These are phyloP conservation scores for Thinopyrum elongatum DNA, from an alignment of 176 grass and related monocot genomes.

Conservation along the genomic window DNA sequence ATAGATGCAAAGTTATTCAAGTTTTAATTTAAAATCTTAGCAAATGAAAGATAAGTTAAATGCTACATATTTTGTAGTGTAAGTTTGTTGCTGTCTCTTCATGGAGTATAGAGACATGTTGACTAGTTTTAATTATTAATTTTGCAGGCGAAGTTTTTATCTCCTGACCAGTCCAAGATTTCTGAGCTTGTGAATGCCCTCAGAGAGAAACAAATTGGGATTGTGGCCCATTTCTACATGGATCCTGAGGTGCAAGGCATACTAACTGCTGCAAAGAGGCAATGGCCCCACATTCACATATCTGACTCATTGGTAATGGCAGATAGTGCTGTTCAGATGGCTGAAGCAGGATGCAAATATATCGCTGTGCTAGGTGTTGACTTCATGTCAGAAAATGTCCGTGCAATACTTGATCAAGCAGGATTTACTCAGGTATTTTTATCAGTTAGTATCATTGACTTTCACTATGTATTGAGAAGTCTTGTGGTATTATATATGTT, in stretches of 20 bases:
- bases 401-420: slow-evolving; percentile 97
- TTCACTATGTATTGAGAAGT: slow-evolving; percentile 2
- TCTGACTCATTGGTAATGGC: slow-evolving; percentile 97
- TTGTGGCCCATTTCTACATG: slow-evolving; percentile 99
- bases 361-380: slow-evolving; percentile 95
- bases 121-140: slow-evolving; percentile 8
- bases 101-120: not conserved
- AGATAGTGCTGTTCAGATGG: slow-evolving; percentile 95
- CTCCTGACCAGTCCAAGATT: slow-evolving; percentile 69
- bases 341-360: slow-evolving; percentile 88
- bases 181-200: slow-evolving; percentile 62
- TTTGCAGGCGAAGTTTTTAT: slow-evolving; percentile 87
- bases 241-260: slow-evolving; percentile 97
- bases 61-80: not conserved
- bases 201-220: slow-evolving; percentile 72
- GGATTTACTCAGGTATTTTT: slow-evolving; percentile 79
- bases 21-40: not conserved
- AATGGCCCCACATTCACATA: slow-evolving; percentile 96
- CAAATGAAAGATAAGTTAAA: not conserved
- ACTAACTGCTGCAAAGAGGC: slow-evolving; percentile 85
- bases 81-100: not conserved
- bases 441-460: not conserved
- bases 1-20: not conserved
- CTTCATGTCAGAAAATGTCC: slow-evolving; percentile 99
- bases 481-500: not conserved